Base-by-base conservation (phyloP, 2,329 filamentous ascomycete genomes). In the Colletotrichum sp. region DNA sequence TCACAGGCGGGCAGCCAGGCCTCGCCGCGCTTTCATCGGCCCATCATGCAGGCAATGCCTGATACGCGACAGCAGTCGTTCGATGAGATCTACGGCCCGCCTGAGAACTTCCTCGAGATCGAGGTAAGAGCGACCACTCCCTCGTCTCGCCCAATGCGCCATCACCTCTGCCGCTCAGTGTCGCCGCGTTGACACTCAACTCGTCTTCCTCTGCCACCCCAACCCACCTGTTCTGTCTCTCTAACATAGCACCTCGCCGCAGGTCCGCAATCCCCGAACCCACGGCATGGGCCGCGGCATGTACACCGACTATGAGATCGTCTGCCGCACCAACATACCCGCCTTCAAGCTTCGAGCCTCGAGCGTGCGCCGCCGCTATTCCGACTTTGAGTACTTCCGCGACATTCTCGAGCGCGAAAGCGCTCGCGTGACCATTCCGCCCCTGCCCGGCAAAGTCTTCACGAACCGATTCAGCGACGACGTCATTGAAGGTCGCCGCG, bases 241-340 rank as follows among this genome's bases (percentile, higher is more conserved):
- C 69, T 75, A 57, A 71, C 69, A 49, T 49, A 64, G 29, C 44
- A 49, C 8, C 57, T 76, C 71, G 34, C 69, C 67, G 75, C 85
- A 98, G 96, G 95, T 99, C 81, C 94, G 94, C 84, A 97, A 97
- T 85, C 97, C 97, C 39, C 94, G 96, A 87, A 98, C 96, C 32
- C 95, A 98, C 86, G 97, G 98, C 84, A 96, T 97, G 83, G 96
- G 96, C 79, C 95, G 97, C 80, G 92, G 93, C 88, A 98, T 98
- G 96, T 99, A 99, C 89, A 99, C 97, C 71, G 97, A 98, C 87
- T 99, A 99, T 90, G 96, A 99, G 87, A 98, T 99, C 83, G 91
- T 98, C 81, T 98, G 97, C 89, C 94, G 95, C 82, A 99, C 97
- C 87, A 99, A 99, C 88, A 99, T 99, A 83, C 97, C 97, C 75